A percentile compares a stretch with the other conserved stretches of the same genome.
Evolutionary conservation across 1,284 basidiomycete genomes (phyloP).

Genomic region (Acaromyces ingoldii): DNA sequence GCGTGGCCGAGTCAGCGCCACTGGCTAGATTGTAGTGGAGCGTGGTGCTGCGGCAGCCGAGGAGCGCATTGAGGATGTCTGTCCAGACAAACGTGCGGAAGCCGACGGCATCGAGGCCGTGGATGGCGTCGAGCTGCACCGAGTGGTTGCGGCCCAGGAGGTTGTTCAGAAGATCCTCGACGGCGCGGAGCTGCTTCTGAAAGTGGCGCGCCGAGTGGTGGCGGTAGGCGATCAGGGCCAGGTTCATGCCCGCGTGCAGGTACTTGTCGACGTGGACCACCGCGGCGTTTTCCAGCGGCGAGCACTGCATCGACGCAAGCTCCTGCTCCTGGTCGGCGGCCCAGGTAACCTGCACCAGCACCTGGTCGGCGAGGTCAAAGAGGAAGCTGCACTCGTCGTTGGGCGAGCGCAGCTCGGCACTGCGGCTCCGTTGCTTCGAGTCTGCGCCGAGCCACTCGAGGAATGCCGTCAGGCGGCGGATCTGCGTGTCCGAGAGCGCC

Average conservation of each 20-base stretch:
- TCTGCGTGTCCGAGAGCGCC: not conserved
- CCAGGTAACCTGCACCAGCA: not conserved
- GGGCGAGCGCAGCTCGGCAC: too few relatives aligned
- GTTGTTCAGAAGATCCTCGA: not conserved
- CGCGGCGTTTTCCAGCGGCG: not conserved
- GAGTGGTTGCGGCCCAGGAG: not conserved
- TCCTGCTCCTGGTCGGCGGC: slow-evolving; percentile 4
- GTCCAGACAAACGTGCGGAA: slow-evolving; percentile 1
- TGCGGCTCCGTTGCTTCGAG: not conserved
- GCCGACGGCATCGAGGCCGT: not conserved
- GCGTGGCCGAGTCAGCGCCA: too few relatives aligned
- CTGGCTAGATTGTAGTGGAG: slow-evolving; percentile 1
- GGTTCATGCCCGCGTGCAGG: not conserved
- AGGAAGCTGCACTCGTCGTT: too few relatives aligned
- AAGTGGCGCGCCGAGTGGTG: not conserved
- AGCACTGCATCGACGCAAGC: not conserved
- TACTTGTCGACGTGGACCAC: slow-evolving; percentile 1
- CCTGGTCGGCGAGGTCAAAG: not conserved
- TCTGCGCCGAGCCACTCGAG: not conserved
- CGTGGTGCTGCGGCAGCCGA: not conserved
- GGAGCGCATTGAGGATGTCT: not conserved
- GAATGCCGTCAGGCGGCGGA: not conserved
- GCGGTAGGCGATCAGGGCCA: not conserved
- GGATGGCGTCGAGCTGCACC: not conserved
- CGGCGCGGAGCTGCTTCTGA: not conserved